phyloP scores from a whole-genome alignment of 345 rosid genomes.

The Hevea brasiliensis region DNA sequence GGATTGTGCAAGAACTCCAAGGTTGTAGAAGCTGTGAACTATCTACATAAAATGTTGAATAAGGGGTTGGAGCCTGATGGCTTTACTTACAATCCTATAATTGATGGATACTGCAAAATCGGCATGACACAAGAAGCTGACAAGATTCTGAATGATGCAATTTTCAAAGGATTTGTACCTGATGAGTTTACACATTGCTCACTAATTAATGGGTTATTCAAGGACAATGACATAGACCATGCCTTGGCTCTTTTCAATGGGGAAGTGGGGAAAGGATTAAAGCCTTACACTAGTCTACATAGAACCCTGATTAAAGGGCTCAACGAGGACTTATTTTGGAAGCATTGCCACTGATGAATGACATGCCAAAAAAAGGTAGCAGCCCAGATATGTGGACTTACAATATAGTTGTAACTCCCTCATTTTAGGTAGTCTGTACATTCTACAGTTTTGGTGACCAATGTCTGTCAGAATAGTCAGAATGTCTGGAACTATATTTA shows the following conservation, averaged over 20 bases:
- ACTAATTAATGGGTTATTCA: slow-evolving; percentile 69
- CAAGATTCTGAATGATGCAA: slow-evolving; percentile 60
- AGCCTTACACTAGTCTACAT: slow-evolving; percentile 57
- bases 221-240: slow-evolving; percentile 53
- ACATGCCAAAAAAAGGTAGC: slow-evolving; percentile 62
- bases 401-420: slow-evolving; percentile 64
- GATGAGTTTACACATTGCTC: slow-evolving; percentile 77
- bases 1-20: slow-evolving; percentile 69
- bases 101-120: slow-evolving; percentile 69
- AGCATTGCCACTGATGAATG: no score
- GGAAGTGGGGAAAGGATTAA: slow-evolving; percentile 56
- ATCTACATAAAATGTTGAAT: slow-evolving; percentile 77
- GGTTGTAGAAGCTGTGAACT: slow-evolving; percentile 69
- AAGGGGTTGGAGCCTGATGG: slow-evolving; percentile 77
- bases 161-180: slow-evolving; percentile 76
- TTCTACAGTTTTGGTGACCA: no score
- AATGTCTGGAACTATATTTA: no score
- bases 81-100: slow-evolving; percentile 67
- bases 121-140: slow-evolving; percentile 73
- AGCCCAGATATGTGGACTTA: slow-evolving; percentile 75
- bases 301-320: slow-evolving; percentile 71
- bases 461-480: no score
- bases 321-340: no score
- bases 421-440: slow-evolving; percentile 77
- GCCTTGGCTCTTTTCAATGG: slow-evolving; percentile 66